Evolutionary conservation across 2,329 filamentous ascomycete genomes (phyloP).

Genomic region (Zopfia rhizophila): DNA sequence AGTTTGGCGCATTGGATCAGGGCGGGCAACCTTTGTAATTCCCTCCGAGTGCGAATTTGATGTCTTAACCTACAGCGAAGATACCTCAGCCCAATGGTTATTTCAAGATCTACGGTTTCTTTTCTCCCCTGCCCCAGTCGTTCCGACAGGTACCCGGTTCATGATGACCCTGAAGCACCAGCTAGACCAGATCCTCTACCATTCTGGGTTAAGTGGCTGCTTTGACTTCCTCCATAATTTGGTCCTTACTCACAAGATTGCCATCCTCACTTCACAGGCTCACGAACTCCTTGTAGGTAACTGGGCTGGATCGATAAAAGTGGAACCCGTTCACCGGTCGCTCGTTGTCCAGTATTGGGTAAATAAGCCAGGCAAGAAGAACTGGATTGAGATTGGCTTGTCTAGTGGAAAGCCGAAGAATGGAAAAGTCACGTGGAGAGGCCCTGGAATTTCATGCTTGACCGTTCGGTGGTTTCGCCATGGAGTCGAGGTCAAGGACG

Average conservation of each 20-base stretch:
- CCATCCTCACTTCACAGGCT: constrained; percentile 82
- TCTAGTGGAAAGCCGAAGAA: constrained; percentile 67
- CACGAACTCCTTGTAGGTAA: constrained; percentile 72
- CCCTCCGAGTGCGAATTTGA: constrained; percentile 91
- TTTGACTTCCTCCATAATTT: constrained; percentile 90
- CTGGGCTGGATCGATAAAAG: constrained; percentile 81
- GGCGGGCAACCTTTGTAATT: constrained; percentile 90
- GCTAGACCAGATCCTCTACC: constrained; percentile 76
- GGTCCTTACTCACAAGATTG: constrained; percentile 89
- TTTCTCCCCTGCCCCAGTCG: constrained; percentile 73
- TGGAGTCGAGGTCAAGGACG: constrained; percentile 76
- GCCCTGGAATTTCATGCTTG: constrained; percentile 54
- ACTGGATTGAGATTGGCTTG: constrained; percentile 90
- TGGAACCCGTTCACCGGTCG: constrained; percentile 83
- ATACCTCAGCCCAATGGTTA: constrained; percentile 85
- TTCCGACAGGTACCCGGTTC: constrained; percentile 69
- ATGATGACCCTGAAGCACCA: constrained; percentile 74
- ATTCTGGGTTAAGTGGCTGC: constrained; percentile 79
- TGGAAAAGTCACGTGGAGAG: constrained; percentile 47
- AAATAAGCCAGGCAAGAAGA: constrained; percentile 76
- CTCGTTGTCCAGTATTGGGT: constrained; percentile 94
- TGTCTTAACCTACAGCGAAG: constrained; percentile 87
- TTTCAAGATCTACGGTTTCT: constrained; percentile 91
- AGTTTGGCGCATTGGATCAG: constrained; percentile 81
- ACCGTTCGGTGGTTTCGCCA: constrained; percentile 85